Base-by-base conservation (phyloP, 2,329 filamentous ascomycete species). In the Tolypocladium guangdongense region DNA sequence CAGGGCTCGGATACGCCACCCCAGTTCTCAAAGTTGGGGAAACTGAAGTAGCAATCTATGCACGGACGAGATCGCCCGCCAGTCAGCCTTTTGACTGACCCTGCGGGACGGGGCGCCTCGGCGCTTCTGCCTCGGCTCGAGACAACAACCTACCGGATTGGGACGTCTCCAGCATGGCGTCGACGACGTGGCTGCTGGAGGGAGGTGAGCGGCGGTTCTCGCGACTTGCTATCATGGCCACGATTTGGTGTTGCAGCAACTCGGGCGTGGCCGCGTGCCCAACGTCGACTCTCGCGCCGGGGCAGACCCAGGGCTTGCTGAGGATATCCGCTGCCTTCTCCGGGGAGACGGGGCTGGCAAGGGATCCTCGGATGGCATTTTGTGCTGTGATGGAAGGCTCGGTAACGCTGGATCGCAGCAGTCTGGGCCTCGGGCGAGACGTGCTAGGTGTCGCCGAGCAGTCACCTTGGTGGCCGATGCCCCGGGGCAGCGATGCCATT, bases 21-120 rank as follows among this genome's bases (percentile, higher is more conserved):
- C 74, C 83, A 87, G 56, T 82, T 78, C 62, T 88, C 85, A 66
- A 87, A 88, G 66, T 80, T 85, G 18, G 85, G 85, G 64, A 88
- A 88, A 72, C 84, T 87, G 63, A 86, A 83, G 68, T 88, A 88
- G 57, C 81, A 78, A 53, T 59, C 64, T 66, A 16, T 10, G 18
- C 10, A 7, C 18, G 27, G 27, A 20, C 16, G 18, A 47, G n/a
- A 11, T n/a, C 27, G 43, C 43, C 27, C 20, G 24, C 14, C 43
- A 32, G n/a, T 47, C 43, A 45, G 41, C 27, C 10, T 2, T 32
- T 12, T 33, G 16, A 33, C 27, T 33, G 43, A 47, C 12, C 43
- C 27, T 33, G 27, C 18, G 30, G 43, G 16, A 20, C 2, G 5
- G 4, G 43, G 30, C 16, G 27, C 10, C 36, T 38, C 36, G 18